Conservation (phyloP, 768 basidiomycete genomes). For the Lyophyllum atratum region DNA sequence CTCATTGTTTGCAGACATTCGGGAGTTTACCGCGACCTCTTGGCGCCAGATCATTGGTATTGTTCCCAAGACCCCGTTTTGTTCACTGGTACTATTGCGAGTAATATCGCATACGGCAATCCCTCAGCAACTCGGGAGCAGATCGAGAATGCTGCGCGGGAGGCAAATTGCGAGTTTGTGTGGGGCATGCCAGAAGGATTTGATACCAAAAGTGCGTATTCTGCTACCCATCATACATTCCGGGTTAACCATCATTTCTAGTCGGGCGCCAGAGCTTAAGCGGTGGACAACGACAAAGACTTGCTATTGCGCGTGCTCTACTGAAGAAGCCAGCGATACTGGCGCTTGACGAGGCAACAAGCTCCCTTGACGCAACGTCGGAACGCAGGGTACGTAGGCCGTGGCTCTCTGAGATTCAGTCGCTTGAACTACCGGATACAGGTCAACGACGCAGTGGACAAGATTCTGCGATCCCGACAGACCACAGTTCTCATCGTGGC, state of each 20-base stretch:
- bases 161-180: constrained; percentile 96
- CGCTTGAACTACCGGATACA: constrained; percentile 17
- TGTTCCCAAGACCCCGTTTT: constrained; percentile 96
- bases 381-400: constrained; percentile 65
- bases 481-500: constrained; percentile 91
- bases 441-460: constrained; percentile 92
- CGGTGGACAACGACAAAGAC: constrained; percentile 80
- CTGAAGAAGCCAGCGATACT: constrained; percentile 88
- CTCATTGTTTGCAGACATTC: constrained; percentile 60
- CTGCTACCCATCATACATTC: neutral
- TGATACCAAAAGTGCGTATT: constrained; percentile 80
- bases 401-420: neutral
- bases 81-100: constrained; percentile 91
- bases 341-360: constrained; percentile 88
- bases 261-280: constrained; percentile 71
- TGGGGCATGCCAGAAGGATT: constrained; percentile 94
- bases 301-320: constrained; percentile 85
- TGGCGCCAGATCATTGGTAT: constrained; percentile 91
- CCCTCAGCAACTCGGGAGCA: constrained; percentile 74
- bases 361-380: constrained; percentile 85
- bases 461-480: constrained; percentile 74
- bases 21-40: constrained; percentile 79
- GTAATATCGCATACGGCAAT: constrained; percentile 91
- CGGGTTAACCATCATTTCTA: constrained; percentile 23
- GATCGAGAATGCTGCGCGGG: constrained; percentile 84